Evolutionary conservation across 139 green algal species (phyloP).

Genomic region (Deuterostichococcus epilithicus): DNA sequence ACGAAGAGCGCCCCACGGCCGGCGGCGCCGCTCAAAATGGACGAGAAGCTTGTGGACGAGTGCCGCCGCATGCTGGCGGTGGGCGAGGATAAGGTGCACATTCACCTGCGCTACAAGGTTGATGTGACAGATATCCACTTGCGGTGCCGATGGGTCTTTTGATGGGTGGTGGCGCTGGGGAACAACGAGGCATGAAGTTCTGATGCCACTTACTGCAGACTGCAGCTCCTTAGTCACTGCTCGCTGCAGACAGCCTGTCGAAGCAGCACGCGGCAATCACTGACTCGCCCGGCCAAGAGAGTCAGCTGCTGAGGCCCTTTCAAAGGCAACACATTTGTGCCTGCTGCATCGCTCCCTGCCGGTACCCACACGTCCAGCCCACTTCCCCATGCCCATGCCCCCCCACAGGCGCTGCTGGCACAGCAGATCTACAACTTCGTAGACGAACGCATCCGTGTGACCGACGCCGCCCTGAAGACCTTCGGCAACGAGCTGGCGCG

Average conservation of each 20-base stretch:
- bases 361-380: too few relatives aligned
- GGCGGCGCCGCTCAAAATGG: background rate
- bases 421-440: conserved; percentile 81
- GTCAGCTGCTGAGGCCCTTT: background rate
- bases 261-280: too few relatives aligned
- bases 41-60: background rate
- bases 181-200: too few relatives aligned
- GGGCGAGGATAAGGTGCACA: conserved; percentile 2
- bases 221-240: too few relatives aligned
- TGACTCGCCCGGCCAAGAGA: too few relatives aligned
- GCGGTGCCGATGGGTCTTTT: background rate
- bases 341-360: too few relatives aligned
- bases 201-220: too few relatives aligned
- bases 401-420: conserved; percentile 47
- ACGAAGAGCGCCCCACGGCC: background rate
- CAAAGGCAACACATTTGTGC: too few relatives aligned
- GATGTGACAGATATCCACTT: background rate
- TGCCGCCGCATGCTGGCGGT: conserved; percentile 24
- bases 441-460: conserved; percentile 67
- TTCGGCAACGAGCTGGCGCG: conserved; percentile 62
- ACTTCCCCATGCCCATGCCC: too few relatives aligned
- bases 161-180: background rate
- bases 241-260: too few relatives aligned
- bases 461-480: conserved; percentile 60
- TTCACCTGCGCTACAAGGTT: too few relatives aligned